Percentiles rank a stretch among this genome's conserved stretches.
Conservation (phyloP, 768 basidiomycete genomes). For the Mycena olivaceomarginata region DNA sequence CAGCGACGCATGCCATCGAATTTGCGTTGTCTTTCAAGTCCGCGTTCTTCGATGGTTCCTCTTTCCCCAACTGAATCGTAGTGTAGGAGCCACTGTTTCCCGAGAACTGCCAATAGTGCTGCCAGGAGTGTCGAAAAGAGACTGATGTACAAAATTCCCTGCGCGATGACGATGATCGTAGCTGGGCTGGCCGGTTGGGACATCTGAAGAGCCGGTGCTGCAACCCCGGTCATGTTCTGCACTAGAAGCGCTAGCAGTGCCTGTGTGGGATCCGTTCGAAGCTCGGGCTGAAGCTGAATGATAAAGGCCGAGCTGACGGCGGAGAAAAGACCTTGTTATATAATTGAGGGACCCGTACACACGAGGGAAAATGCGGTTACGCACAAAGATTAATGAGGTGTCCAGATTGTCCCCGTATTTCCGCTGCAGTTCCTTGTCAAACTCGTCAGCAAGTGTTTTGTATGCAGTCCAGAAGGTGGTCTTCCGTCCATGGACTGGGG, state of each 20-base stretch:
- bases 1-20: conserved; percentile 16
- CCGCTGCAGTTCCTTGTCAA: not conserved
- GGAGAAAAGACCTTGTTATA: conserved; percentile 20
- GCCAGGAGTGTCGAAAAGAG: conserved; percentile 15
- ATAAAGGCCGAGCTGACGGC: conserved; percentile 7
- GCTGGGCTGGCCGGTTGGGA: not conserved
- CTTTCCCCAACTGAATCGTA: not conserved
- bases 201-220: not conserved
- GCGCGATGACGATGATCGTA: conserved; percentile 11
- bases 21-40: conserved; percentile 23
- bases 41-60: conserved; percentile 11
- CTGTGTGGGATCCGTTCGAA: conserved; percentile 10
- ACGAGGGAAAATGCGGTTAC: not conserved
- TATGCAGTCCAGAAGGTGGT: conserved; percentile 24
- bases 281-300: conserved; percentile 23
- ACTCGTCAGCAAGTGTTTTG: conserved; percentile 4
- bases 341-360: not conserved
- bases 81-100: conserved; percentile 16
- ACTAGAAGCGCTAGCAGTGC: conserved; percentile 5
- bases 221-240: conserved; percentile 14
- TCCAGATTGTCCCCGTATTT: conserved; percentile 21
- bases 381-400: conserved; percentile 24
- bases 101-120: conserved; percentile 14
- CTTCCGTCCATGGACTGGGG: conserved; percentile 13
- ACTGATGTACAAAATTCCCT: conserved; percentile 21